Percentiles rank a stretch among this genome's conserved stretches.
These are phyloP conservation scores for Penicillium sclerotiorum DNA, from an alignment of 2,329 filamentous ascomycete genomes.

Conservation along the genomic window DNA sequence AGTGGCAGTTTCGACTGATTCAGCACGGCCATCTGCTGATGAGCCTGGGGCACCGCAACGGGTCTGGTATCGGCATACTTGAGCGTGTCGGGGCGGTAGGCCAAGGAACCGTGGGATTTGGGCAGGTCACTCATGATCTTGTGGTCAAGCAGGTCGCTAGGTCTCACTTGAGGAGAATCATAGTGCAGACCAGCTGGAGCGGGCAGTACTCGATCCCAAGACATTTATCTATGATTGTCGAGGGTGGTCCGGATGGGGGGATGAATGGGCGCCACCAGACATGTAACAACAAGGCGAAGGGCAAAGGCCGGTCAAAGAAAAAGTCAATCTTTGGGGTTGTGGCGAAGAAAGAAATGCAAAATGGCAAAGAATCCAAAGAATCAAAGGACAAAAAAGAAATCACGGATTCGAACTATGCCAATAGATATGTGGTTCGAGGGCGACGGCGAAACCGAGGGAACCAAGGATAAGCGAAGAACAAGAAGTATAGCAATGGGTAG, in stretches of 20 bases:
- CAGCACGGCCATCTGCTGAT: conserved; percentile 28
- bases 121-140: conserved; percentile 44
- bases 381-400: conserved; percentile 1
- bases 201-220: conserved; percentile 53
- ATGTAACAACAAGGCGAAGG: conserved; percentile 11
- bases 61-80: conserved; percentile 26
- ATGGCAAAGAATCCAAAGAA: neutral
- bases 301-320: conserved; percentile 12
- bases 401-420: neutral
- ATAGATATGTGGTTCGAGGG: neutral
- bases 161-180: conserved; percentile 39
- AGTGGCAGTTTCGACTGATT: conserved; percentile 24
- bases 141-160: conserved; percentile 43
- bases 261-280: conserved; percentile 1
- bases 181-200: conserved; percentile 46
- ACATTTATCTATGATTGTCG: conserved; percentile 40
- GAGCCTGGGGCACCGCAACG: conserved; percentile 24
- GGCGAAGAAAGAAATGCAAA: conserved; percentile 5
- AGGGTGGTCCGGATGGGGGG: conserved; percentile 2
- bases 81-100: conserved; percentile 21
- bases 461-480: neutral
- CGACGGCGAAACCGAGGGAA: neutral
- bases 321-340: conserved; percentile 1
- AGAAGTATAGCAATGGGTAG: no score
- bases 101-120: conserved; percentile 19